These are phyloP conservation scores for Chromera velia DNA, from an alignment of 73 alveolate genomes.

Conservation along the genomic window DNA sequence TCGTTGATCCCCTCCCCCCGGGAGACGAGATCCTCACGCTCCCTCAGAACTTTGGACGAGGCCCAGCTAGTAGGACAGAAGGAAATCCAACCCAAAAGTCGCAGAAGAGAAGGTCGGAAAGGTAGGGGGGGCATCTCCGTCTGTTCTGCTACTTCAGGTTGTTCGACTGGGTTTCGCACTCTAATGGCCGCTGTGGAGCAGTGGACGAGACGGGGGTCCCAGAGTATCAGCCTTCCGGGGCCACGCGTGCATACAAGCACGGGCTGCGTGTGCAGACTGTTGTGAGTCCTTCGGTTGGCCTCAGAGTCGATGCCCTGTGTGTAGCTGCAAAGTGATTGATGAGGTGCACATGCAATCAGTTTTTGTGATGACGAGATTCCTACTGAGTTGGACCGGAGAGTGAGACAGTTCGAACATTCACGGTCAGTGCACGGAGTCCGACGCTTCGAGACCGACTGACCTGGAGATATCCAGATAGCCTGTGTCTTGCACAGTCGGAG, in stretches of 20 bases:
- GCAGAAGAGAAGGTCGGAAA: not conserved
- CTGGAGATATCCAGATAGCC: not conserved
- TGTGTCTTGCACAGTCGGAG: not conserved
- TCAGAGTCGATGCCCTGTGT: not conserved
- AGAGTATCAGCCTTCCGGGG: not conserved
- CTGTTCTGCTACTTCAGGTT: no score
- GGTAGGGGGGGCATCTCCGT: no score
- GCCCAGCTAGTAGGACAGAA: not conserved
- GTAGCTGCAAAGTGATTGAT: no score
- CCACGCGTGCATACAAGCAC: not conserved
- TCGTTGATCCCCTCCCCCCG: not conserved
- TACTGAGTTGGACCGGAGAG: no score
- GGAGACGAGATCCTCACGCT: not conserved
- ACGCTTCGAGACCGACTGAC: no score
- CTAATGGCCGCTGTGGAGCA: not conserved
- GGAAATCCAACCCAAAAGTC: not conserved
- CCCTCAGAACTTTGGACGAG: not conserved
- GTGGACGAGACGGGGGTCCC: slow-evolving; percentile 5
- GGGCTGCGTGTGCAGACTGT: not conserved
- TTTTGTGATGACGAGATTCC: no score
- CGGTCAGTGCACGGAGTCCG: no score
- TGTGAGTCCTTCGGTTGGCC: not conserved
- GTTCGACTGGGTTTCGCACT: not conserved
- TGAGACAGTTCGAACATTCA: no score
- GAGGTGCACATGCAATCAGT: no score